Percentiles rank a stretch among this genome's conserved stretches.
Evolutionary conservation across 2,329 filamentous ascomycete genomes (phyloP).

Genomic region (Torrubiella hemipterigena): DNA sequence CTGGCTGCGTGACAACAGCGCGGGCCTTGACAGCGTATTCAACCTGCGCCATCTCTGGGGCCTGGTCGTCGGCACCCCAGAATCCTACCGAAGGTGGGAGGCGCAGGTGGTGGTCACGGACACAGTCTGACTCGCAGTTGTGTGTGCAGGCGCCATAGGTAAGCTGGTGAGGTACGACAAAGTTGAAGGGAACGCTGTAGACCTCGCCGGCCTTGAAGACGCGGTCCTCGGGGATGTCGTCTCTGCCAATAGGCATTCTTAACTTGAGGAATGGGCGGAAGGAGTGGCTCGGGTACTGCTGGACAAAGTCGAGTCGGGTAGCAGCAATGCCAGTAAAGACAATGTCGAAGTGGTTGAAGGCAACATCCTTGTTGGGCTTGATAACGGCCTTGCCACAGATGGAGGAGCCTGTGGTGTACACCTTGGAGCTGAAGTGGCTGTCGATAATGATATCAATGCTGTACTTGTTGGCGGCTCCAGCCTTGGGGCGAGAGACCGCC

Average conservation of each 20-base stretch:
- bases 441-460: constrained; percentile 37
- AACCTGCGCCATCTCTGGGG: constrained; percentile 41
- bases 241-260: constrained; percentile 37
- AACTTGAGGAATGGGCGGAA: constrained; percentile 44
- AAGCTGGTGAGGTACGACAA: constrained; percentile 45
- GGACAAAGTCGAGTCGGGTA: constrained; percentile 39
- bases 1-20: constrained; percentile 13
- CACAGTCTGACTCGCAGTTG: constrained; percentile 26
- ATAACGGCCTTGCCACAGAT: constrained; percentile 37
- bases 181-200: constrained; percentile 45
- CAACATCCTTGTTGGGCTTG: constrained; percentile 28
- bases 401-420: constrained; percentile 42
- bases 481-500: constrained; percentile 6
- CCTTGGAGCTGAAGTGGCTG: constrained; percentile 40
- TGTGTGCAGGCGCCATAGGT: constrained; percentile 46
- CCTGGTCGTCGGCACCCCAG: constrained; percentile 43
- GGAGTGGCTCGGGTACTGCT: constrained; percentile 31
- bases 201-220: constrained; percentile 34
- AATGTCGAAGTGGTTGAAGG: constrained; percentile 40
- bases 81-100: constrained; percentile 39
- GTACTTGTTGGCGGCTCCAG: constrained; percentile 8
- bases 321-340: constrained; percentile 37
- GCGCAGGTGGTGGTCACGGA: constrained; percentile 39
- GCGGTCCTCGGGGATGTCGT: constrained; percentile 31
- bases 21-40: constrained; percentile 41